A percentile compares a stretch with the other conserved stretches of the same genome.
Conservation (phyloP, 2,329 filamentous ascomycete species). For the Pestalotiopsis sp. region DNA sequence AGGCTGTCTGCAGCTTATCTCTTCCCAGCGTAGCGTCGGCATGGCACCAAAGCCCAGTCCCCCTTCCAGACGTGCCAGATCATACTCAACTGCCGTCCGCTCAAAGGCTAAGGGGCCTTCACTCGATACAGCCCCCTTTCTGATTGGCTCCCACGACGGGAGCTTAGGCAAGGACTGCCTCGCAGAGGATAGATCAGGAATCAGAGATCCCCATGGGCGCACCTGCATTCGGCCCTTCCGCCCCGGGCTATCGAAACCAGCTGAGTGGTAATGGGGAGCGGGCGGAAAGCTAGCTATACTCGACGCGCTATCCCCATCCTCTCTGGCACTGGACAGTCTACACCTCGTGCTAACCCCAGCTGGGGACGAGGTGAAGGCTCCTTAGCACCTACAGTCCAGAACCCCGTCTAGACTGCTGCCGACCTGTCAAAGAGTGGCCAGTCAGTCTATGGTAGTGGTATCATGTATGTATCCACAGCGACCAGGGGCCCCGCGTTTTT, state of each 20-base stretch:
- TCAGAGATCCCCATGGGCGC: not conserved
- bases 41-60: not conserved
- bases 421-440: not conserved
- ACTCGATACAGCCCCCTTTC: too few species aligned
- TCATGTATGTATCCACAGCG: not conserved
- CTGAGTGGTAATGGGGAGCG: constrained; percentile 3
- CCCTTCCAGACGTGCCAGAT: not conserved
- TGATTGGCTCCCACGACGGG: not conserved
- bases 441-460: not conserved
- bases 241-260: constrained; percentile 2
- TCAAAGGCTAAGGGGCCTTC: not conserved
- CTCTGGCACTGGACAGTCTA: not conserved
- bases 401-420: constrained; percentile 1
- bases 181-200: not conserved
- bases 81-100: constrained; percentile 5
- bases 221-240: constrained; percentile 8
- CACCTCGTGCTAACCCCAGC: not conserved
- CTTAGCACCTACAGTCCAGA: not conserved
- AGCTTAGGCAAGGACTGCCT: not conserved
- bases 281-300: not conserved
- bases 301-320: not conserved
- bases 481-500: constrained; percentile 12
- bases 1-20: not conserved
- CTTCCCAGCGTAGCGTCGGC: not conserved
- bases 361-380: not conserved